Evolutionary conservation across 768 basidiomycete genomes (phyloP).

Genomic region (Boletus rubescentipes): DNA sequence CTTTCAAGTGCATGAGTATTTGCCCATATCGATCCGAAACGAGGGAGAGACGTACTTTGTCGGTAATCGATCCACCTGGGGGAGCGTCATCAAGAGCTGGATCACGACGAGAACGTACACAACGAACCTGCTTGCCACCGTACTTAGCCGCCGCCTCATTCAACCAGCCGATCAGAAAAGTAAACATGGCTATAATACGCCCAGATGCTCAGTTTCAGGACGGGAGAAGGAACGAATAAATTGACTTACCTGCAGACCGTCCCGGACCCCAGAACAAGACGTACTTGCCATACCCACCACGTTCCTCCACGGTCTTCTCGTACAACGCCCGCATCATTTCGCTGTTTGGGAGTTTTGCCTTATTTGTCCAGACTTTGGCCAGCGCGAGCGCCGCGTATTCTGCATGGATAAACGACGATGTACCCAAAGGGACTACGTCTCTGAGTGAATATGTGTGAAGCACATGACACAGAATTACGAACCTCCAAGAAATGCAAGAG

Average conservation of each 20-base stretch:
- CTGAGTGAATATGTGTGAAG: no score
- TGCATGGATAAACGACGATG: no score
- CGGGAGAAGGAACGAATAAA: background rate
- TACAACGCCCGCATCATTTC: conserved; percentile 1
- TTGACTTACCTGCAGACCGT: background rate
- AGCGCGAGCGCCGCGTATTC: conserved; percentile 8
- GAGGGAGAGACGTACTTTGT: background rate
- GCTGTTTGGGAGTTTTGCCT: conserved; percentile 7
- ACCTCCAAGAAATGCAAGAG: conserved; percentile 12
- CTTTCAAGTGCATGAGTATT: background rate
- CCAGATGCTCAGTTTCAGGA: background rate
- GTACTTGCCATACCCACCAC: conserved; percentile 15
- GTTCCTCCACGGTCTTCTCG: conserved; percentile 1
- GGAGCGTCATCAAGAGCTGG: background rate
- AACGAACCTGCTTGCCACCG: conserved; percentile 17
- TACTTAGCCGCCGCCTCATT: background rate
- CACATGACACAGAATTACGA: background rate
- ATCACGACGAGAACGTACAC: background rate
- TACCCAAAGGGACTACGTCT: no score
- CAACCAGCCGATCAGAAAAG: conserved; percentile 9
- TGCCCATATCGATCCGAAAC: no score
- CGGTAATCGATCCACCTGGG: conserved; percentile 1
- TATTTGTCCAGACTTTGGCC: conserved; percentile 18
- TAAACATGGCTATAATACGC: background rate
- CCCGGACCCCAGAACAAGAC: background rate